phyloP scores from a whole-genome alignment of 1,284 basidiomycete species.

The Jaminaea rosea region DNA sequence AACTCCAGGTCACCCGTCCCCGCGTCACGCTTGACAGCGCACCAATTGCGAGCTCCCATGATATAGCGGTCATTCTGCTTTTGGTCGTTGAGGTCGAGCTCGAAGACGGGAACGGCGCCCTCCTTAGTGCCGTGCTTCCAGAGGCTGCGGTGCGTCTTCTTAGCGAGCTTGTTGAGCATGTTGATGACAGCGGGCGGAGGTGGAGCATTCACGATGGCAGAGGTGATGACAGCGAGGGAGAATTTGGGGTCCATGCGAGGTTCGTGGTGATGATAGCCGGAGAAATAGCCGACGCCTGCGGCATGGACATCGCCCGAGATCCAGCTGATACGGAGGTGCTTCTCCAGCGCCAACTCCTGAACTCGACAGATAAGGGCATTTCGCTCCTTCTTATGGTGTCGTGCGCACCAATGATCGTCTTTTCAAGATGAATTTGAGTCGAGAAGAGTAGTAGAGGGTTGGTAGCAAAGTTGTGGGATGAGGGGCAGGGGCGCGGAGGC shows the following conservation, averaged over 20 bases:
- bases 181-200: conserved; percentile 68
- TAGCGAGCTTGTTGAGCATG: conserved; percentile 70
- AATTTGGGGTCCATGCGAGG: conserved; percentile 38
- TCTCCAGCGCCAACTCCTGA: conserved; percentile 35
- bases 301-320: conserved; percentile 45
- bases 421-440: conserved; percentile 19
- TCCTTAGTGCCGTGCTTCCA: conserved; percentile 60
- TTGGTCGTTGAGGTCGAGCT: conserved; percentile 66
- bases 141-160: conserved; percentile 62
- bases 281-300: conserved; percentile 10
- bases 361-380: conserved; percentile 72
- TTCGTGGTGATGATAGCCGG: conserved; percentile 22
- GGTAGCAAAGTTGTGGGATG: no score
- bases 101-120: conserved; percentile 64
- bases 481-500: no score
- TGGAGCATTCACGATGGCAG: conserved; percentile 49
- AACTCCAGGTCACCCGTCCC: conserved; percentile 65
- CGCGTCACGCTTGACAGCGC: conserved; percentile 61
- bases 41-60: conserved; percentile 84
- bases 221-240: conserved; percentile 40
- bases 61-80: conserved; percentile 59
- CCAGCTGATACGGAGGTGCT: conserved; percentile 33
- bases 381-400: conserved; percentile 64
- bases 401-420: conserved; percentile 69
- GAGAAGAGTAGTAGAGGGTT: conserved; percentile 5